Evolutionary conservation across 139 green algal genomes (phyloP).

Genomic region (Volvox reticuliferus): DNA sequence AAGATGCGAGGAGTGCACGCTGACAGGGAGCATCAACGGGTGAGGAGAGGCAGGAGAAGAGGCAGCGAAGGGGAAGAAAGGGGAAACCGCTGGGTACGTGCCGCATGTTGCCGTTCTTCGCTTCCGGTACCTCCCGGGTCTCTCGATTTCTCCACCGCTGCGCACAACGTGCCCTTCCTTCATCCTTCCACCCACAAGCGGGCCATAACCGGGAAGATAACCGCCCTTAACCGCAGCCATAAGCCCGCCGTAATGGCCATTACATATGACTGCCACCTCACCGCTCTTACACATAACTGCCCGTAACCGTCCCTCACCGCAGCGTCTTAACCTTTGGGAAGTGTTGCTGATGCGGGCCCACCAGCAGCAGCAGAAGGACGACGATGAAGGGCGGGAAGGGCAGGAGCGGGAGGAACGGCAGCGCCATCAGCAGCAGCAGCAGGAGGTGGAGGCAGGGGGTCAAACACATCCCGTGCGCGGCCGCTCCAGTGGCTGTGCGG

Average conservation of each 20-base stretch:
- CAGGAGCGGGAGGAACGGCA: background rate
- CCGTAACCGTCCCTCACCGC: background rate
- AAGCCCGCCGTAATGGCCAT: no score
- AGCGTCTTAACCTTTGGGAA: conserved; percentile 34
- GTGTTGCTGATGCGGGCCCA: conserved; percentile 10
- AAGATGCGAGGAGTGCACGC: background rate
- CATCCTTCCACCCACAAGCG: no score
- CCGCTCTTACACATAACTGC: no score
- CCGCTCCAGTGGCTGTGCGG: no score
- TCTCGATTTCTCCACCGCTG: no score
- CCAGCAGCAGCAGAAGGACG: conserved; percentile 23
- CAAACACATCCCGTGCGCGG: background rate
- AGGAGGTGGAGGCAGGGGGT: background rate
- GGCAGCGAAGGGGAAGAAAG: background rate
- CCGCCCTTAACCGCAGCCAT: no score
- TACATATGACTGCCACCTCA: no score
- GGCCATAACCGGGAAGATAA: no score
- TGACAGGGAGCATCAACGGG: conserved; percentile 35
- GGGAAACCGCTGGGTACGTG: background rate
- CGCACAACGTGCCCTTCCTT: no score
- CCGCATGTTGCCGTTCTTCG: no score
- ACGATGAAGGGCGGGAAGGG: background rate
- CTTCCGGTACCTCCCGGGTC: no score
- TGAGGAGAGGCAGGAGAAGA: background rate
- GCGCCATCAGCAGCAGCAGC: background rate